Evolutionary conservation across 192 early-diverging fungal genomes (phyloP).

Genomic region (Coemansia sp.): DNA sequence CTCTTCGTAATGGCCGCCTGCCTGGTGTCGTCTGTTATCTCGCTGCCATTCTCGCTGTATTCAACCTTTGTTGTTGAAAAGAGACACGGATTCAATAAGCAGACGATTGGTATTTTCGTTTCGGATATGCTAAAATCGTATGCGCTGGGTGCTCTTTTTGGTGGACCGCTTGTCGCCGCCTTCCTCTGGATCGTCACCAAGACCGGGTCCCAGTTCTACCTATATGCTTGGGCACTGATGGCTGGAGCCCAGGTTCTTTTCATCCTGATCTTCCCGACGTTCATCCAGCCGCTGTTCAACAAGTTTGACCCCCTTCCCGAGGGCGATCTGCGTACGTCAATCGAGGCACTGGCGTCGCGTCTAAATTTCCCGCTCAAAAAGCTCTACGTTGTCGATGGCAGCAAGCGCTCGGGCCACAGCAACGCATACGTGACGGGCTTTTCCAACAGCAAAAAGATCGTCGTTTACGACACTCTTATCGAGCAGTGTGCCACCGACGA

Average conservation of each 20-base stretch:
- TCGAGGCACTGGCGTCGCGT: slow-evolving; percentile 78
- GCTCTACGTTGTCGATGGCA: slow-evolving; percentile 94
- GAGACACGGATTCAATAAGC: slow-evolving; percentile 95
- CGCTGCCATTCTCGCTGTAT: slow-evolving; percentile 82
- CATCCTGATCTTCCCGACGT: slow-evolving; percentile 85
- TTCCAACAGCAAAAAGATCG: slow-evolving; percentile 96
- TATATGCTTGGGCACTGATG: slow-evolving; percentile 92
- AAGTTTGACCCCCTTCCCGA: slow-evolving; percentile 84
- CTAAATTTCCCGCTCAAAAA: slow-evolving; percentile 91
- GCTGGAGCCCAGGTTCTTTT: slow-evolving; percentile 69
- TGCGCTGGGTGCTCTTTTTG: slow-evolving; percentile 68
- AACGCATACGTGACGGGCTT: slow-evolving; percentile 98
- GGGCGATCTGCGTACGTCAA: slow-evolving; percentile 75
- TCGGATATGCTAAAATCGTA: slow-evolving; percentile 77
- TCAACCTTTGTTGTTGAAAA: slow-evolving; percentile 94
- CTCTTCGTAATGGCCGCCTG: slow-evolving; percentile 68
- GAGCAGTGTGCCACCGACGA: slow-evolving; percentile 81
- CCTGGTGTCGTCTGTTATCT: slow-evolving; percentile 61
- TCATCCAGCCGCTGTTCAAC: slow-evolving; percentile 99
- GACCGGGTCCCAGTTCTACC: slow-evolving; percentile 81
- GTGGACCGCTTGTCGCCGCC: slow-evolving; percentile 74
- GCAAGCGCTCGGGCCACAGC: slow-evolving; percentile 85
- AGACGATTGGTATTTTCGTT: slow-evolving; percentile 76
- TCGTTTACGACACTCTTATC: slow-evolving; percentile 90
- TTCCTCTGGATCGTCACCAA: slow-evolving; percentile 82